Conservation (phyloP, 2,329 filamentous ascomycete genomes). For the Colletotrichum plurivorum region DNA sequence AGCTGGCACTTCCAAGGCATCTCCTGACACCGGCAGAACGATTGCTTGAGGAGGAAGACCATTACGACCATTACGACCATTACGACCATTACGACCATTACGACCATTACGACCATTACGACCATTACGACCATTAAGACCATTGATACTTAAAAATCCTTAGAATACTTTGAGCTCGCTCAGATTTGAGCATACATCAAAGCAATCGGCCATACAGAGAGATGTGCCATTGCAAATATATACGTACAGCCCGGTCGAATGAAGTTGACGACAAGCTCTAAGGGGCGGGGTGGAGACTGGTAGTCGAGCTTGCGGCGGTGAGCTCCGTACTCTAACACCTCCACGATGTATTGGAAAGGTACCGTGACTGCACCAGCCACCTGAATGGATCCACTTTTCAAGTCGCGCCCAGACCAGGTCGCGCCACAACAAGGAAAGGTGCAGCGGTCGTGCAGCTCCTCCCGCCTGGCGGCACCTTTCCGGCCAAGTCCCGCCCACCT, state of each 20-base stretch:
- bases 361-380: conserved; percentile 36
- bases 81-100: too few species aligned
- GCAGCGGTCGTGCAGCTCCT: conserved; percentile 18
- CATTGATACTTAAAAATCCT: too few species aligned
- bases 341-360: neutral
- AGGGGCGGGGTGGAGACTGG: conserved; percentile 20
- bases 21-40: too few species aligned
- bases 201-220: neutral
- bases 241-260: neutral
- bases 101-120: too few species aligned
- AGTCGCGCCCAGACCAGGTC: conserved; percentile 25
- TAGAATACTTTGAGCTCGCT: too few species aligned
- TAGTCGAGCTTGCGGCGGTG: conserved; percentile 25
- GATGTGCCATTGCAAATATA: too few species aligned
- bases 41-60: too few species aligned
- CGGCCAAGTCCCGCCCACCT: conserved; percentile 2
- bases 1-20: too few species aligned
- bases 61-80: too few species aligned
- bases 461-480: too few species aligned
- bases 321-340: conserved; percentile 13
- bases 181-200: neutral
- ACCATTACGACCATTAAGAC: too few species aligned
- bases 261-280: neutral
- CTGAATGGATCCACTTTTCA: conserved; percentile 15
- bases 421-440: conserved; percentile 35